A percentile compares a stretch with the other conserved stretches of the same genome.
These are phyloP conservation scores for Didymella sp. DNA, from an alignment of 2,329 filamentous ascomycete genomes.

Conservation along the genomic window DNA sequence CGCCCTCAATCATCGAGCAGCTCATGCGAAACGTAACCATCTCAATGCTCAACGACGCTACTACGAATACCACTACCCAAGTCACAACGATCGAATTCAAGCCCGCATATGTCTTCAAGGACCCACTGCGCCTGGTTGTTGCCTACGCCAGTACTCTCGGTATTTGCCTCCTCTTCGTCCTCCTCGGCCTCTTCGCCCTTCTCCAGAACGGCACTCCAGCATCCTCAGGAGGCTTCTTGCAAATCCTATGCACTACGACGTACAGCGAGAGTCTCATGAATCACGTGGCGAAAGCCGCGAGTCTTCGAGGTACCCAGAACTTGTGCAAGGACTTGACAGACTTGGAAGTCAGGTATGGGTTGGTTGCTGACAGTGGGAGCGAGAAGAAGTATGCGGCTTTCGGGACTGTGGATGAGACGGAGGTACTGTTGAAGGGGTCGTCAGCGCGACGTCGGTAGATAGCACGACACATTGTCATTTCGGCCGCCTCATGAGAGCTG, in stretches of 20 bases:
- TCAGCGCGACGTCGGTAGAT: not conserved
- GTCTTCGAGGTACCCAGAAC: not conserved
- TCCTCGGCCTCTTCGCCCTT: not conserved
- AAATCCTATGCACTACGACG: not conserved
- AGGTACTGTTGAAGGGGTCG: not conserved
- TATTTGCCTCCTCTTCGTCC: not conserved
- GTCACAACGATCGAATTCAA: not conserved
- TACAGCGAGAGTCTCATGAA: not conserved
- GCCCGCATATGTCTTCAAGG: not conserved
- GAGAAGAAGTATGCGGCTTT: not conserved
- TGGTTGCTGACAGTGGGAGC: not conserved
- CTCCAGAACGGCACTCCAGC: not conserved
- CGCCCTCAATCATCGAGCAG: not conserved
- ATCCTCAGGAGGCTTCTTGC: not conserved
- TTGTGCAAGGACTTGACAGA: not conserved
- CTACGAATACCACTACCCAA: not conserved
- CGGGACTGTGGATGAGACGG: not conserved
- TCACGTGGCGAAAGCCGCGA: not conserved
- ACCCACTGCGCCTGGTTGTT: not conserved
- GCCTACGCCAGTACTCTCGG: not conserved
- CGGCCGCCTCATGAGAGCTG: too few relatives aligned
- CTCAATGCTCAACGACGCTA: not conserved
- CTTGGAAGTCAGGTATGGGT: not conserved
- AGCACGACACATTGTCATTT: too few relatives aligned
- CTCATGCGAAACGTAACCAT: not conserved